phyloP scores from a whole-genome alignment of 768 basidiomycete genomes.

The Calocybe cyanea region DNA sequence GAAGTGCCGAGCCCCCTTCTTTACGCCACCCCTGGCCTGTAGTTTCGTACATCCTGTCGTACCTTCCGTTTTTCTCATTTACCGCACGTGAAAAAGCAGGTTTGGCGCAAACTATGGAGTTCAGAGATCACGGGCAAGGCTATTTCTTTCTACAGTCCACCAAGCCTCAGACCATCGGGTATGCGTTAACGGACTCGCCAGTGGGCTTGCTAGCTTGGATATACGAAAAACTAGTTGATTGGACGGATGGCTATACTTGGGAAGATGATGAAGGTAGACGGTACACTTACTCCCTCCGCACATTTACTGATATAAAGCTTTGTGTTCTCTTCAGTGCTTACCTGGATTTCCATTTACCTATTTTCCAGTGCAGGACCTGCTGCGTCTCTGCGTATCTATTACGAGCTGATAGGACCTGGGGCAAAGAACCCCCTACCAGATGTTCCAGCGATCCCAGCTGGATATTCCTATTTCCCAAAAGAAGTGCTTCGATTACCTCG shows the following conservation, averaged over 20 bases:
- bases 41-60: constrained; percentile 23
- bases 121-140: constrained; percentile 25
- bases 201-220: constrained; percentile 51
- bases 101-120: constrained; percentile 25
- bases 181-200: constrained; percentile 53
- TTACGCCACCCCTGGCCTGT: constrained; percentile 21
- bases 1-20: constrained; percentile 19
- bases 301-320: no score
- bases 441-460: constrained; percentile 41
- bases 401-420: constrained; percentile 35
- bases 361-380: constrained; percentile 44
- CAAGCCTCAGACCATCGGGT: constrained; percentile 51
- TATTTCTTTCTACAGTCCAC: constrained; percentile 41
- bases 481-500: no score
- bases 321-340: constrained; percentile 38
- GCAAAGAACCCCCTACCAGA: neutral
- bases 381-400: constrained; percentile 59
- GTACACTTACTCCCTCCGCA: no score
- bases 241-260: constrained; percentile 55
- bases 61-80: constrained; percentile 15
- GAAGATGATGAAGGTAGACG: constrained; percentile 48
- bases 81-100: constrained; percentile 30
- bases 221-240: no score
- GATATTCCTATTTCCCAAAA: constrained; percentile 49
- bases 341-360: constrained; percentile 58